Evolutionary conservation across 148 eudicot genomes (phyloP), one percentile per base, ranked within the genome.

Genomic region (Oxyria digyna): DNA sequence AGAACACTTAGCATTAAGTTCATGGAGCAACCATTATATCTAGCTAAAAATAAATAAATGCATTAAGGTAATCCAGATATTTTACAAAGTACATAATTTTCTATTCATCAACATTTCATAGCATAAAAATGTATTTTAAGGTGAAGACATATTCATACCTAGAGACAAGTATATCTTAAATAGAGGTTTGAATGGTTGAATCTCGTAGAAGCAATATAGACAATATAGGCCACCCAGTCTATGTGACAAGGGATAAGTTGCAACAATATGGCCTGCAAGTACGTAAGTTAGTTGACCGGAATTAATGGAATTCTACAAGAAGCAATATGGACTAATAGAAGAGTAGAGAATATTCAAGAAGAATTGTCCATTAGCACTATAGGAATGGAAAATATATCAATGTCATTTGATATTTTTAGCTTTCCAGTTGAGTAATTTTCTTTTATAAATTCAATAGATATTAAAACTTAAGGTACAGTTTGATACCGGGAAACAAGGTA

Each of bases 141-240:
- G 26, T 66, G 45, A 74, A 23, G n/a, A 7, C 10, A 27, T 29
- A 15, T 29, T 18, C 81, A 21, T 78, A 91, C 97, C 95, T 75
- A 83, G 77, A 63, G 91, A 89, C 40, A 91, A 20, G 77, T 89
- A 89, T 45, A 91, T 81, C 48, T 77, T 87, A 77, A 79, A 85
- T 32, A 88, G 87, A 54, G 97, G 96, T 75, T 85, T 89, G 77
- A 82, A 89, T 33, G 96, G 93, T 71, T 92, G 97, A 71, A 91
- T 87, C 77, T 89, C 91, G 27, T 79, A 83, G 35, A 92, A 87
- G 78, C 89, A 89, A 75, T 89, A 89, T 48, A 89, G 82, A 77
- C 91, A 86, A 76, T 87, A 91, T 0, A 91, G 78, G 42, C 91
- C 90, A 49, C 93, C 96, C 73, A 89, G 52, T 79, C 91, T 85